A percentile compares a stretch with the other conserved stretches of the same genome.
phyloP scores from a whole-genome alignment of 306 rosid species.

The Medicago ruthenica region DNA sequence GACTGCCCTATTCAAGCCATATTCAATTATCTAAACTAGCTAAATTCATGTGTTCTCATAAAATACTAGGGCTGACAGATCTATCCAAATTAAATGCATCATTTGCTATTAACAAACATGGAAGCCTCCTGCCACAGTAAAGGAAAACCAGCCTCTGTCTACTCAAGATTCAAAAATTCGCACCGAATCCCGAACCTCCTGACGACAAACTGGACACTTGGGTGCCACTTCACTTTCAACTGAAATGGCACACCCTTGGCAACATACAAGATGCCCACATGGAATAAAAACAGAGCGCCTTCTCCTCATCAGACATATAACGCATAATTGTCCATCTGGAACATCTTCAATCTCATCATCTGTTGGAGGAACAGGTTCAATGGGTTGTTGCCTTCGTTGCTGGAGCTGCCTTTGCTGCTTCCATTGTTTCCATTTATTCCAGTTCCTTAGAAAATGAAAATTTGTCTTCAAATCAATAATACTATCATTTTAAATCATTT shows the following conservation, averaged over 20 bases:
- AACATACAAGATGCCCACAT: constrained; percentile 90
- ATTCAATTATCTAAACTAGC: background rate
- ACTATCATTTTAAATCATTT: background rate
- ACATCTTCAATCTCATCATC: constrained; percentile 70
- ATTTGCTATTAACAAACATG: background rate
- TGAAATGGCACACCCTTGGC: constrained; percentile 74
- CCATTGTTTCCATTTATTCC: constrained; percentile 85
- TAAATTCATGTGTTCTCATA: background rate
- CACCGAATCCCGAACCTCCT: constrained; percentile 68
- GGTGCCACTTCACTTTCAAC: constrained; percentile 71
- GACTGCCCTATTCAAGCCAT: background rate
- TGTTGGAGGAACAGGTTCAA: constrained; percentile 42
- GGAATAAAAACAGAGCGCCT: constrained; percentile 87
- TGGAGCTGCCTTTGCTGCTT: constrained; percentile 62
- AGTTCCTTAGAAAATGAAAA: constrained; percentile 65
- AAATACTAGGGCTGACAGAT: background rate
- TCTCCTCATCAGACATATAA: constrained; percentile 83
- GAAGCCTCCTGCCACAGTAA: constrained; percentile 2
- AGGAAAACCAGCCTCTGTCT: constrained; percentile 12
- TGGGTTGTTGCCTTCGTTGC: constrained; percentile 49
- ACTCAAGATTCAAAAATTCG: constrained; percentile 72
- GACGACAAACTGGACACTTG: constrained; percentile 92
- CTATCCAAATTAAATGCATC: constrained; percentile 16
- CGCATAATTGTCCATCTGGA: constrained; percentile 81
- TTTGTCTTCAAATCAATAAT: constrained; percentile 30